Base-by-base conservation (phyloP, 2,329 filamentous ascomycete genomes). In the Cladophialophora psammophila region DNA sequence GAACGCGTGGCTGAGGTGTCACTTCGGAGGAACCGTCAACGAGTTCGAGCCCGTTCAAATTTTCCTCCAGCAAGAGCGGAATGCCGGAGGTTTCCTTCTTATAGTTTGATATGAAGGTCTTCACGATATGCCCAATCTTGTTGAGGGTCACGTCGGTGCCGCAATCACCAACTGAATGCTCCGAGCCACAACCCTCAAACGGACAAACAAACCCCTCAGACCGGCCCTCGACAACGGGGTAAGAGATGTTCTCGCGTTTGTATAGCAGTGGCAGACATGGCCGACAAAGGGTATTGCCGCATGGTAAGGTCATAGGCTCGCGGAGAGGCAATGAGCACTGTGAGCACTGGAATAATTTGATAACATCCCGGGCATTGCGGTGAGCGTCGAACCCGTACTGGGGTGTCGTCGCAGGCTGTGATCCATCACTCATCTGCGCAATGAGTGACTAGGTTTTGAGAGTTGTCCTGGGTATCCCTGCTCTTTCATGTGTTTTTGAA, bases 111-210 rank as follows among this genome's bases (percentile, higher is more conserved):
- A 93, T 79, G 61, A 86, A 85, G 15, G 81, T 77, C 60, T 84
- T 83, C 60, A 92, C 82, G 13, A 86, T 78, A 18, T 87, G 84
- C 72, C 91, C 82, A n/a, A 91, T 81, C 74, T 92, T 95, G 61
- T 86, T 87, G 67, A 96, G 78, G 1, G 89, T 88, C 42, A 96
- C 90, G 79, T 97, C 92, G 7, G 90, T 80, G 55, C 85, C 87
- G 78, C 92, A 96, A 74, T 96, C 93, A 3, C 85, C 90, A 18
- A 90, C 75, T 0, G 92, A 89, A 79, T 97, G 94, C 64, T 93
- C 90, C 67, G 84, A 84, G 13, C 78, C 79, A 73, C 93, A 96
- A 2, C 83, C 83, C 8, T 77, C 66, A 69, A 92, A 90, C 0
- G 91, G 91, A 75, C 94, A 97, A n/a, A 77, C 79, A 73, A 96